A percentile compares a stretch with the other conserved stretches of the same genome.
Evolutionary conservation across 2,329 filamentous ascomycete species (phyloP).

Genomic region (Epicoccum sorghinum): DNA sequence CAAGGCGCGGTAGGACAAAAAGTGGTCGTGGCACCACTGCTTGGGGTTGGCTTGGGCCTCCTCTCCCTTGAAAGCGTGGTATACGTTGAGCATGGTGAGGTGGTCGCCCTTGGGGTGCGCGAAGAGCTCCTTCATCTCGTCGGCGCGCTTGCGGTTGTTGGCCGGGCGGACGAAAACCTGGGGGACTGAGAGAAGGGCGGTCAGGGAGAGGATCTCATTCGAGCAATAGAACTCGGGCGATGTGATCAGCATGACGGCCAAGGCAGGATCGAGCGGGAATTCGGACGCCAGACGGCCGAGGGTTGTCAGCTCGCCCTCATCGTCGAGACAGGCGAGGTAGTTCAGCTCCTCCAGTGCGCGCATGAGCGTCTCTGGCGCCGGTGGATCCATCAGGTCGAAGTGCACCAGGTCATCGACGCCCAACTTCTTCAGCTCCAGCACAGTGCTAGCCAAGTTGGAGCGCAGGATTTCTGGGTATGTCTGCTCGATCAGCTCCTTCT

Average conservation of each 20-base stretch:
- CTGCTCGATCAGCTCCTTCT: slow-evolving; percentile 96
- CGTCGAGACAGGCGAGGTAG: slow-evolving; percentile 93
- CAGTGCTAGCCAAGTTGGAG: slow-evolving; percentile 93
- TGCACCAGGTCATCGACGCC: slow-evolving; percentile 95
- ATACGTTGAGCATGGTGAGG: slow-evolving; percentile 93
- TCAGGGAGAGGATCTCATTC: slow-evolving; percentile 96
- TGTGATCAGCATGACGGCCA: slow-evolving; percentile 97
- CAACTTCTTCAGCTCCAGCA: slow-evolving; percentile 95
- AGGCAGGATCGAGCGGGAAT: slow-evolving; percentile 89
- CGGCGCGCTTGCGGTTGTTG: slow-evolving; percentile 83
- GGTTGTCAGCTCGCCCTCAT: slow-evolving; percentile 89
- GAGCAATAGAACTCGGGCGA: slow-evolving; percentile 99
- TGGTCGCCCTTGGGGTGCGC: slow-evolving; percentile 94
- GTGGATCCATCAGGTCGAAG: slow-evolving; percentile 98
- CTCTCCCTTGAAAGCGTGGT: slow-evolving; percentile 91
- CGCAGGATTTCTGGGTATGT: slow-evolving; percentile 95
- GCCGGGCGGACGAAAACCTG: slow-evolving; percentile 91
- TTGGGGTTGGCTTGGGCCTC: slow-evolving; percentile 74
- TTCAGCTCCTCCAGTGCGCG: slow-evolving; percentile 96
- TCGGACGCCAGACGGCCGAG: slow-evolving; percentile 89
- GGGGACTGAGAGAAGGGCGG: slow-evolving; percentile 89
- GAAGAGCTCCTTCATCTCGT: slow-evolving; percentile 97
- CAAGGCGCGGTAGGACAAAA: slow-evolving; percentile 85
- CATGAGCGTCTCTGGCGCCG: slow-evolving; percentile 98
- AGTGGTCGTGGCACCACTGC: slow-evolving; percentile 97